Conservation (phyloP, 148 eudicot species). For the Amaranthus cruentus region DNA sequence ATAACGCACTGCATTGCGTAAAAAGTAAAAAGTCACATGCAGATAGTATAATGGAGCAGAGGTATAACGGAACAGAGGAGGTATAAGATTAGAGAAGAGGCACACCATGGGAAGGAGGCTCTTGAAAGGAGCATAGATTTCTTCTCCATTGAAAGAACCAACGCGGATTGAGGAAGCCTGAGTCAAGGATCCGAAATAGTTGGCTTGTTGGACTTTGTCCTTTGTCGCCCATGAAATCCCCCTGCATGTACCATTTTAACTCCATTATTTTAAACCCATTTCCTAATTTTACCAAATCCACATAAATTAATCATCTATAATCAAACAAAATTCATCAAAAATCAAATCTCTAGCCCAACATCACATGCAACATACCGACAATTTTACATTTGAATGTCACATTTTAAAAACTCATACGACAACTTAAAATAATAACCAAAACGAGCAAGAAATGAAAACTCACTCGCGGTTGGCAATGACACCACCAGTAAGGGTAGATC, state of each 20-base stretch:
- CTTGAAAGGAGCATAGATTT: conserved; percentile 97
- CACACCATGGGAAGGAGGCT: conserved; percentile 93
- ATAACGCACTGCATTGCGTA: no score
- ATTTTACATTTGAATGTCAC: background rate
- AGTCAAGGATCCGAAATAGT: conserved; percentile 88
- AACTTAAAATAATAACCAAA: background rate
- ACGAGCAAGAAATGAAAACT: conserved; percentile 16
- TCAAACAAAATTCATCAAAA: background rate
- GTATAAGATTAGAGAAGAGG: background rate
- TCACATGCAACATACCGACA: conserved; percentile 1
- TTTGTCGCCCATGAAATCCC: conserved; percentile 99
- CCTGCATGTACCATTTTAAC: conserved; percentile 33
- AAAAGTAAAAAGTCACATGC: no score
- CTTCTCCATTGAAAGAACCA: conserved; percentile 93
- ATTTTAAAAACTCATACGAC: background rate
- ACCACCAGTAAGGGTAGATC: conserved; percentile 84
- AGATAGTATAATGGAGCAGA: no score
- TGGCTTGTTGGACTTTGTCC: conserved; percentile 89
- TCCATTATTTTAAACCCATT: background rate
- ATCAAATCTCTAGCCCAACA: background rate
- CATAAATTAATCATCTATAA: background rate
- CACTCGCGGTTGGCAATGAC: conserved; percentile 93
- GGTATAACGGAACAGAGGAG: background rate
- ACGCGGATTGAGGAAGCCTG: conserved; percentile 95
- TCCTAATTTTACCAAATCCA: background rate